Percentiles rank a stretch among this genome's conserved stretches.
phyloP scores from a whole-genome alignment of 2,329 filamentous ascomycete species.

The Ophiostoma fasciatum region DNA sequence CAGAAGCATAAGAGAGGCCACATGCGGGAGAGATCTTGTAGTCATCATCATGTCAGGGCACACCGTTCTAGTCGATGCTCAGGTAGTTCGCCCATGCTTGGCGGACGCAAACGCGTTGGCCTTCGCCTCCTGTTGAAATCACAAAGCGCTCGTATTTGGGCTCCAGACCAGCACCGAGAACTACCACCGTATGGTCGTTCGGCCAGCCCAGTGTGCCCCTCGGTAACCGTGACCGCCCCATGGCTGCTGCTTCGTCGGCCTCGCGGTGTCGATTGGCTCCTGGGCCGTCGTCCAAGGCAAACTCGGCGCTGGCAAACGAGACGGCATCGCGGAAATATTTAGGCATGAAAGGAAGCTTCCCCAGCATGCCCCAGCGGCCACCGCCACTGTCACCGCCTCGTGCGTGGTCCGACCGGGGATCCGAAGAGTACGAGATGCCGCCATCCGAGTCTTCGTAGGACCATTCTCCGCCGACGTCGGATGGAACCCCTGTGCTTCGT shows the following conservation, averaged over 20 bases:
- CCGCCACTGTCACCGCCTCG: conserved; percentile 22
- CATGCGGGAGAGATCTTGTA: background rate
- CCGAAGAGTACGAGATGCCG: conserved; percentile 4
- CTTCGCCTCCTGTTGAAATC: conserved; percentile 52
- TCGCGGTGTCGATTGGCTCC: conserved; percentile 18
- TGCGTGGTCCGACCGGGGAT: conserved; percentile 6
- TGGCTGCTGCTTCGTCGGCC: conserved; percentile 24
- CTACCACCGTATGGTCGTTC: conserved; percentile 55
- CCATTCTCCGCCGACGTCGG: conserved; percentile 10
- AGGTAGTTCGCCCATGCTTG: conserved; percentile 78
- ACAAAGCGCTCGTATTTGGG: conserved; percentile 81
- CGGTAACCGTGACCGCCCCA: conserved; percentile 43
- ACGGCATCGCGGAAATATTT: conserved; percentile 81
- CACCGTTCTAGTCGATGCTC: conserved; percentile 8
- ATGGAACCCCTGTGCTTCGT: too few species aligned
- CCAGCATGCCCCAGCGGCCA: conserved; percentile 74
- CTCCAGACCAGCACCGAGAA: conserved; percentile 66
- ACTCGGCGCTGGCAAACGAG: conserved; percentile 66
- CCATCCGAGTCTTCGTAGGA: conserved; percentile 9
- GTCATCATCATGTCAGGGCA: background rate
- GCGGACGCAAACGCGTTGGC: conserved; percentile 48
- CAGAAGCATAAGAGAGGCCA: background rate
- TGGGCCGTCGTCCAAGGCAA: conserved; percentile 59
- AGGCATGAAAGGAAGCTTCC: conserved; percentile 72
- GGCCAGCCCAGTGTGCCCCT: conserved; percentile 84